Conservation (phyloP, 1,139 yeast species). For the Hanseniaspora uvarum region DNA sequence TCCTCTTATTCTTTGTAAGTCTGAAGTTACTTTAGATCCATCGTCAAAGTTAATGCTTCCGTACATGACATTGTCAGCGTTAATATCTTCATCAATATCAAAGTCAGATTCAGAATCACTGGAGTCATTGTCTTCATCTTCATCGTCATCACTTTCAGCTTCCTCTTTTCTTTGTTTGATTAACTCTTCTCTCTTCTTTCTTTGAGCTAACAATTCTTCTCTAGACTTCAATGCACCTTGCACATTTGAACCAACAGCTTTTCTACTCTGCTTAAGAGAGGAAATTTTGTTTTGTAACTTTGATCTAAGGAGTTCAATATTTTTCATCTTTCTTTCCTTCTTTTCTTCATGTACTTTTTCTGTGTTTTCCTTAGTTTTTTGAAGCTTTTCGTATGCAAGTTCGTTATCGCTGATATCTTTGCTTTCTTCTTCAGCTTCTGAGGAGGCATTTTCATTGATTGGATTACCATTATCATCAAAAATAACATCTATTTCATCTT, state of each 20-base stretch:
- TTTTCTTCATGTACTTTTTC: constrained; percentile 20
- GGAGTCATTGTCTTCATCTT: constrained; percentile 28
- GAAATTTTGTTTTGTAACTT: constrained; percentile 66
- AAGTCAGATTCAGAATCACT: constrained; percentile 37
- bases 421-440: constrained; percentile 17
- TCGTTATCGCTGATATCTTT: constrained; percentile 9
- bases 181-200: constrained; percentile 36
- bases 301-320: constrained; percentile 55
- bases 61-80: constrained; percentile 45
- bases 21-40: constrained; percentile 73
- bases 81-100: constrained; percentile 31
- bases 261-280: constrained; percentile 64
- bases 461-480: constrained; percentile 77
- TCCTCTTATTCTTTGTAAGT: constrained; percentile 53
- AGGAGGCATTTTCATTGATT: constrained; percentile 25
- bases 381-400: constrained; percentile 32
- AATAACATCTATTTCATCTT: constrained; percentile 41
- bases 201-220: constrained; percentile 60
- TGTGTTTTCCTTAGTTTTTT: constrained; percentile 40
- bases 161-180: constrained; percentile 35
- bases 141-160: constrained; percentile 34
- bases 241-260: constrained; percentile 77
- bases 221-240: constrained; percentile 75
- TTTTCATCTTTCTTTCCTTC: constrained; percentile 30
- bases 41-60: constrained; percentile 77